Base-by-base conservation (phyloP, 2,329 filamentous ascomycete genomes). In the Simplicillium sp. region DNA sequence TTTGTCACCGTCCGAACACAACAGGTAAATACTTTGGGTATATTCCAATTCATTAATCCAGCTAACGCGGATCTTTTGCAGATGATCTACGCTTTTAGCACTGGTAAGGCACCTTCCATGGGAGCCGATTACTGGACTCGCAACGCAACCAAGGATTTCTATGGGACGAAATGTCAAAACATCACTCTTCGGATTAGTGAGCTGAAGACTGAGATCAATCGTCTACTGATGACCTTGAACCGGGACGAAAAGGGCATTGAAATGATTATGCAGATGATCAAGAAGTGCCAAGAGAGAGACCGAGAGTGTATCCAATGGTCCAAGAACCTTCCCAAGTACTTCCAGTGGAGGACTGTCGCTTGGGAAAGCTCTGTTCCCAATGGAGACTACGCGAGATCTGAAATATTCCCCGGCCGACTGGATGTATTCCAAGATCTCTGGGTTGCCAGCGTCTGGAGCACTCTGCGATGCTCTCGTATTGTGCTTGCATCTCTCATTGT, bases 1-100 rank as follows among this genome's bases (percentile, higher is more conserved):
- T 81, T 81, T 51, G 65, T 75, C 37, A 71, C 72, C 7, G 76
- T 81, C 13, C 65, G 77, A 42, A 75, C 71, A 2, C 74, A 80
- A 47, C 78, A 80, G 68, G 73, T 76, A 57, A 42, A 63, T 48
- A 18, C 11, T 9, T 25, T 31, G 15, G 6, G 3, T 34, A 37
- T 32, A 17, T 25, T 9, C 18, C 3, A 31, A 34, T 5, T 5
- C 28, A 14, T 29, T 7, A n/a, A 11, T 11, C 29, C 36, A 25
- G 39, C 18, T 17, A 12, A 34, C 9, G 34, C 43, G 51, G 34
- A 48, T 40, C 11, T 6, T 12, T 18, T 20, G n/a, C 37, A 75
- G 73, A 73, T 76, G 37, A 71, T 80, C 39, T 72, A 78, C 46
- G 71, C 71, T 15, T 60, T 80, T 16, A 70, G 68, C 11, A 66